Percentiles rank a stretch among this genome's conserved stretches.
These are phyloP conservation scores for Intubia oerlemansii DNA, from an alignment of 2,329 filamentous ascomycete genomes.

Conservation along the genomic window DNA sequence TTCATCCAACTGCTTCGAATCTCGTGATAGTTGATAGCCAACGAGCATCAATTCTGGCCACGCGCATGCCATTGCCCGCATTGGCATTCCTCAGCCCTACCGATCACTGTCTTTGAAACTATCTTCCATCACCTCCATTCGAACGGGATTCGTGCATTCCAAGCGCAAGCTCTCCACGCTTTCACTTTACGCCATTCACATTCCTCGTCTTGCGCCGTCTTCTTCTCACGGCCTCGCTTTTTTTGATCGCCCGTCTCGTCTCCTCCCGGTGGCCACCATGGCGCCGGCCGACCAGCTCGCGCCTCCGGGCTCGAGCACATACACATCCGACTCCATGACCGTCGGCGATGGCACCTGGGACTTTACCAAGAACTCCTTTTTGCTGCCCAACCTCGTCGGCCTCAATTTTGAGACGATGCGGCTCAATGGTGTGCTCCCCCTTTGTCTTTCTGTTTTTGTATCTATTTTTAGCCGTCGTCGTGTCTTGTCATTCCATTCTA, in stretches of 20 bases:
- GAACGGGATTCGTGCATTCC: neutral
- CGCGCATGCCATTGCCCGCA: too few species aligned
- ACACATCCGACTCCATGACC: constrained; percentile 50
- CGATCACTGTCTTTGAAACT: neutral
- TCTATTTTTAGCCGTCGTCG: too few species aligned
- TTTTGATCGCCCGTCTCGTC: too few species aligned
- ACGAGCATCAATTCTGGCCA: too few species aligned
- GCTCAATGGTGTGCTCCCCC: constrained; percentile 48
- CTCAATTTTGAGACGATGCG: constrained; percentile 64
- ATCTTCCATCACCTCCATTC: too few species aligned
- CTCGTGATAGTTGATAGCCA: too few species aligned
- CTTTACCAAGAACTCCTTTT: constrained; percentile 51
- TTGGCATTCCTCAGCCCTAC: neutral
- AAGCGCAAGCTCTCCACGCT: neutral
- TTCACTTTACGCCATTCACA: too few species aligned
- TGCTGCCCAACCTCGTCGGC: constrained; percentile 56
- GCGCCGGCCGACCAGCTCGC: constrained; percentile 40
- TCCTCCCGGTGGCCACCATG: constrained; percentile 28
- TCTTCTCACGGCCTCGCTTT: too few species aligned
- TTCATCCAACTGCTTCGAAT: too few species aligned
- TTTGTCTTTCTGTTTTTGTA: neutral
- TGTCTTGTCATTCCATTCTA: too few species aligned
- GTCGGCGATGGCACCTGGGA: constrained; percentile 78
- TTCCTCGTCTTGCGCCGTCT: too few species aligned
- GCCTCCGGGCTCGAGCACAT: constrained; percentile 49